These are phyloP conservation scores for Annona squamosa DNA, from an alignment of 164 flowering plant species.

Conservation along the genomic window DNA sequence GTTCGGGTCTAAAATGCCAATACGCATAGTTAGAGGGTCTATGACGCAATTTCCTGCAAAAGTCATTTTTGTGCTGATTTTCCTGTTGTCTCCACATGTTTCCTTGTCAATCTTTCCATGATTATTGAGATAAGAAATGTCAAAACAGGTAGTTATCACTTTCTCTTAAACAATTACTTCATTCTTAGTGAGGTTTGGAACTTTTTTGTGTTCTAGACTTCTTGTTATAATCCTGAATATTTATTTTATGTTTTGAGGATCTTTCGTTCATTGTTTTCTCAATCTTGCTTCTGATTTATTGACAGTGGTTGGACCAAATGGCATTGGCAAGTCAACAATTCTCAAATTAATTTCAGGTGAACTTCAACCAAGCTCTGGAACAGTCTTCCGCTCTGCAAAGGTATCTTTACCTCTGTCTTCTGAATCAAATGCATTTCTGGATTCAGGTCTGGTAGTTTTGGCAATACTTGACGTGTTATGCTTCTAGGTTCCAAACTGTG, in stretches of 20 bases:
- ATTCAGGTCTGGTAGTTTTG: not conserved
- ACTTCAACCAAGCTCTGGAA: constrained; percentile 96
- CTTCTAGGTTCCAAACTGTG: not conserved
- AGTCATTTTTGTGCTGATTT: no score
- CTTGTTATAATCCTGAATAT: not conserved
- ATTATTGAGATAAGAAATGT: not conserved
- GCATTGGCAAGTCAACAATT: constrained; percentile 96
- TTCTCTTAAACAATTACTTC: not conserved
- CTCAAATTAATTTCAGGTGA: constrained; percentile 94
- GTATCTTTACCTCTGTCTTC: constrained; percentile 24
- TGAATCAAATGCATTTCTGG: not conserved
- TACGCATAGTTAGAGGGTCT: no score
- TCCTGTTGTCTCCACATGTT: no score
- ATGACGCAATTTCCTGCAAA: no score
- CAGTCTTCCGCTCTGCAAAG: constrained; percentile 97
- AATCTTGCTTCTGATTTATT: not conserved
- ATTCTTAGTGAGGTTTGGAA: not conserved
- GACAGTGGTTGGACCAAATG: constrained; percentile 98
- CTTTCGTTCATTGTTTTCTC: not conserved
- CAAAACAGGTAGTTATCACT: not conserved
- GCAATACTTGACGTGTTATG: not conserved
- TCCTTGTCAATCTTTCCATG: not conserved
- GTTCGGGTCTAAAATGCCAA: no score
- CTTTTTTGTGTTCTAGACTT: not conserved
- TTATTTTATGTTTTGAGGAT: not conserved